Evolutionary conservation across 2,329 filamentous ascomycete genomes (phyloP).

Genomic region (Fonsecaea pugnacius): DNA sequence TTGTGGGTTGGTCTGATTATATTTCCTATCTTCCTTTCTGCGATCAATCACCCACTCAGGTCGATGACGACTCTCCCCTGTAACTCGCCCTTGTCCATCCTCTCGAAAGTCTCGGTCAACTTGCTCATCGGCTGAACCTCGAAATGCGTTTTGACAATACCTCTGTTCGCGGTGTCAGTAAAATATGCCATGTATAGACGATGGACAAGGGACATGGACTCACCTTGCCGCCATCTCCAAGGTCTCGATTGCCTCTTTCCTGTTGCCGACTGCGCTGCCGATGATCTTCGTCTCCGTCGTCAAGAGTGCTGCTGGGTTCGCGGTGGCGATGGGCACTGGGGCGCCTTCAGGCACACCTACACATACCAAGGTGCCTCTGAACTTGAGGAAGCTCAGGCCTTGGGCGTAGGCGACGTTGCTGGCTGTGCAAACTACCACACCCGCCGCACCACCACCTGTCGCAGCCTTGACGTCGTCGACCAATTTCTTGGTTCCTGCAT

Average conservation of each 20-base stretch:
- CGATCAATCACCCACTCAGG: constrained; percentile 37
- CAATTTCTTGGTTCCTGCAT: constrained; percentile 53
- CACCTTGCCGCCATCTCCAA: constrained; percentile 51
- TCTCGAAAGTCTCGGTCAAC: constrained; percentile 52
- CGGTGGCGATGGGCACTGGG: constrained; percentile 50
- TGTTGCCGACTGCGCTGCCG: constrained; percentile 57
- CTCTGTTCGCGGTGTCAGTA: constrained; percentile 39
- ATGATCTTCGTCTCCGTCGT: constrained; percentile 52
- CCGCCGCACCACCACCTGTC: constrained; percentile 64
- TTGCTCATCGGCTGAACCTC: constrained; percentile 54
- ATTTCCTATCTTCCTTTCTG: background rate
- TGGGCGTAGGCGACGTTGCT: constrained; percentile 58
- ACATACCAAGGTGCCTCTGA: constrained; percentile 57
- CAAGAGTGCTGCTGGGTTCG: constrained; percentile 51
- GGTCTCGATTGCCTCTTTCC: constrained; percentile 55
- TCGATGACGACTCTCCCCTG: constrained; percentile 56
- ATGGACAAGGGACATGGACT: constrained; percentile 2
- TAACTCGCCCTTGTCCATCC: constrained; percentile 51
- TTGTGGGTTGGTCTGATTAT: background rate
- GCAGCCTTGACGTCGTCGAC: constrained; percentile 61
- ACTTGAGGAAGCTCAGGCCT: constrained; percentile 53
- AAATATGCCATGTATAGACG: background rate
- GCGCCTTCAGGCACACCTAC: constrained; percentile 58
- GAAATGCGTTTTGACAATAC: constrained; percentile 53
- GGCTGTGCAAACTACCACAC: constrained; percentile 62